Evolutionary conservation across 495 filamentous ascomycete genomes (phyloP), one percentile per base, ranked within the genome.

Genomic region (Cenococcum geophilum): DNA sequence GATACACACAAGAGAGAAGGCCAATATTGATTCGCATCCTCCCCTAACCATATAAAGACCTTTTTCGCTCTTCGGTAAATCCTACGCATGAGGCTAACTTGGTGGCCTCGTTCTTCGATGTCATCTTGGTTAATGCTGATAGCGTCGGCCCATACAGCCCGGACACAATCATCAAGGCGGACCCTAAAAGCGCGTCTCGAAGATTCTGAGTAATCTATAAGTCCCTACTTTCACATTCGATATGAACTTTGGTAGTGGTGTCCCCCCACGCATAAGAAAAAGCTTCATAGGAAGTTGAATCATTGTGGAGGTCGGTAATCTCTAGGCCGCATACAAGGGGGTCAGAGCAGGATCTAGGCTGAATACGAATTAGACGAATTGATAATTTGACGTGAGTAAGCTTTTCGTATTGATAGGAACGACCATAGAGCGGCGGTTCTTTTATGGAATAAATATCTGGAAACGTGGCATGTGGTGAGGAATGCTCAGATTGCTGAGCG

Each of bases 221-320:
- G 18, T 22, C 43, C 14, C 54, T 45, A 11, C 60, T 60, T 45
- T 72, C 66, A 40, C 71, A 47, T 21, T 53, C 21, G 10, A 71
- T 68, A 23, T 12, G 43, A 4, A 55, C 47, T 22, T 23, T 57
- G 12, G 47, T 50, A 9, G 56, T 52, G 22, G 50, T 5, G 18
- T 64, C 23, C 4, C 67, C 69, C 67, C 67, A 67, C 10, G 60
- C 58, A 34, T 71, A 71, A 27, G 69, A 69, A 32, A 69, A 43
- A 42, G 67, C 64, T 45, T 35, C 63, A 57, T 68, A 70, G 27
- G 27, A 6, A 6, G 27, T 32, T 32, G 27, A 32, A 32, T 2
- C 6, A 32, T 32, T 6, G 6, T 32, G 6, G 27, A 32, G 27
- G 6, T 32, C 27, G 6, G 27, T 6, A 32, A 32, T 32, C 6